Base-by-base conservation (phyloP, 345 rosid species). In the Erodium maritimum region DNA sequence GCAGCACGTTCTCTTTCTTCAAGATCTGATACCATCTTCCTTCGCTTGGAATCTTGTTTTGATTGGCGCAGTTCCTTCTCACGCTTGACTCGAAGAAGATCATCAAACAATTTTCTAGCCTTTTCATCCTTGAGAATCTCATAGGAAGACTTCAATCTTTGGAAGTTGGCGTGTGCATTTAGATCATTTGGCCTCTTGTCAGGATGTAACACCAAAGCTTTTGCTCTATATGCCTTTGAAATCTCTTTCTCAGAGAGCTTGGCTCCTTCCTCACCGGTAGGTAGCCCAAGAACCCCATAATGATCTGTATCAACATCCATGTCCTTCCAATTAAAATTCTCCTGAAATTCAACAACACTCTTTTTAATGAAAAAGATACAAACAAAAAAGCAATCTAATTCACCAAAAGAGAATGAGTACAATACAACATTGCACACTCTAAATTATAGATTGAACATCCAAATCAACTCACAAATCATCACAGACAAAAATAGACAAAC, bases 1-100 rank as follows among this genome's bases (percentile, higher is more conserved):
- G 83, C 87, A 4, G 87, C 78, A 53, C 81, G 80, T 59, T 91
- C 96, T 60, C 96, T 77, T 60, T 79, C 86, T 65, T 91, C 96
- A 45, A 91, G 83, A 74, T 91, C 93, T 0, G 88, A 77, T 63
- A 78, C 79, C 96, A 88, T 84, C 69, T 73, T 84, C 23, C 84
- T 77, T 58, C 91, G 81, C 63, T 80, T 91, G 16, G 86, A 64
- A 69, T 78, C 98, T 19, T 79, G 85, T 57, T 79, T 84, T 0
- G 76, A 63, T 21, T 69, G 74, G 13, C 84, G 83, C 19, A 57
- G 76, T 23, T 69, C 73, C 69, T 87, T 77, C 53, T 84, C 96
- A 2, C 81, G 81, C 72, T 84, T 88, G n/a, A 80, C 69, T 54
- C 82, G 69, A 19, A 91, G 75, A 53, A 89, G 88, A 72, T 91